Evolutionary conservation across 257 asterid species (phyloP), one percentile per base, ranked within the genome.

Genomic region (Perilla frutescens): DNA sequence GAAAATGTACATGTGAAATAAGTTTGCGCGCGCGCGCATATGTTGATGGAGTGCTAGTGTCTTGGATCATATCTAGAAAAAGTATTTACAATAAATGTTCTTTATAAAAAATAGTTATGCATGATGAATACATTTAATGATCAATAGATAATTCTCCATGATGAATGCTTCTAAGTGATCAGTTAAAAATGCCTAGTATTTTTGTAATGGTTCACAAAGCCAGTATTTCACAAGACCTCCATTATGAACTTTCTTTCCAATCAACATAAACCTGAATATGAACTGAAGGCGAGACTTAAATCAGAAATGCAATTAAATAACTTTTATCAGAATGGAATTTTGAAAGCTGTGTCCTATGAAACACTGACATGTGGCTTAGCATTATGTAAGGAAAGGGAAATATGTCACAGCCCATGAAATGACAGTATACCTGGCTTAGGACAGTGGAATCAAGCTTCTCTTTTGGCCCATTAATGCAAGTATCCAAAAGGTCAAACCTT

Each of bases 371-470:
- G 45, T 34, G 11, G 53, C 74, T 66, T 62, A 68, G 3, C 49
- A 65, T 37, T 7, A 10, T 56, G 70, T 39, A 26, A 37, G 6
- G 54, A 68, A 34, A 2, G 37, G 37, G 62, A 75, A 62, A 68
- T 45, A 45, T n/a, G 71, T 64, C 49, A 67, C 37, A 66, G 15
- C 58, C 41, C 66, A 13, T 7, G 29, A 11, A 34, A 61, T 13
- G 57, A 32, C 11, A 9, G n/a, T 31, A 32, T 84, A 94, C 99
- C 99, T 95, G 99, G 84, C 99, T 95, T 71, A 95, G 75, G 65
- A 95, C 94, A 43, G 99, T 95, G 78, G 96, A 92, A 85, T 92
- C 90, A 58, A 95, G 89, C 88, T 90, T 92, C 69, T 90, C 96
- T 61, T 95, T 95, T 77, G 99, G 97, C 62, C 99, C 99, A 77